Evolutionary conservation across 169 alveolate species (phyloP), one percentile per base, ranked within the genome.

Genomic region (Eimeria tenella): DNA sequence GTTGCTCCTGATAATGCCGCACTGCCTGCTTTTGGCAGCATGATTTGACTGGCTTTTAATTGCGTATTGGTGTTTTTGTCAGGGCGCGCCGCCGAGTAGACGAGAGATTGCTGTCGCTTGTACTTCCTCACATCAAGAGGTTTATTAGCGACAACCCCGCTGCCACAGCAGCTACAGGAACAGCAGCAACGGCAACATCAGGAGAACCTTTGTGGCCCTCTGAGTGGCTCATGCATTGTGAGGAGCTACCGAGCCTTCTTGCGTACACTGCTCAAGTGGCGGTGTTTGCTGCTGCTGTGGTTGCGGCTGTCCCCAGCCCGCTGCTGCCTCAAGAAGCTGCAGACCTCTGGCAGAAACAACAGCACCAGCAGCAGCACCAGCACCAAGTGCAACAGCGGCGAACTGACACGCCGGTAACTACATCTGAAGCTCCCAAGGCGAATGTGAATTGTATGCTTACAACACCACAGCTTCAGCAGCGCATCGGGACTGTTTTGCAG

Each of bases 301-400:
- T 84, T 63, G 91, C 91, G 23, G 91, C 91, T 5, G 91, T 84
- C 63, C 91, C 91, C 91, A 84, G 91, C 15, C 91, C 91, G 81
- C 79, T 84, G 91, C 65, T 84, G 81, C 91, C 91, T 58, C 91
- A 84, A 60, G 91, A 84, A 49, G 91, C 62, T 31, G 60, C 62
- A 49, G 79, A 8, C 63, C 75, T 60, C 42, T 84, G 91, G 91
- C 75, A 84, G 50, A 21, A 68, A 8, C 77, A 19, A 15, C 79
- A 68, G 52, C 79, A 68, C 50, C 49, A n/a, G 19, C 91, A 84
- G 79, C 89, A 81, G 25, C 89, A 62, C 86, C 86, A 75, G 5
- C 62, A 75, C 65, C 63, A 50, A 75, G 56, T 21, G 55, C 89
- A 55, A 63, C 71, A 84, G 91, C 79, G 91, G n/a, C 65, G 63